Evolutionary conservation across 2,329 filamentous ascomycete species (phyloP).

Genomic region (Aspergillus novofumigatus): DNA sequence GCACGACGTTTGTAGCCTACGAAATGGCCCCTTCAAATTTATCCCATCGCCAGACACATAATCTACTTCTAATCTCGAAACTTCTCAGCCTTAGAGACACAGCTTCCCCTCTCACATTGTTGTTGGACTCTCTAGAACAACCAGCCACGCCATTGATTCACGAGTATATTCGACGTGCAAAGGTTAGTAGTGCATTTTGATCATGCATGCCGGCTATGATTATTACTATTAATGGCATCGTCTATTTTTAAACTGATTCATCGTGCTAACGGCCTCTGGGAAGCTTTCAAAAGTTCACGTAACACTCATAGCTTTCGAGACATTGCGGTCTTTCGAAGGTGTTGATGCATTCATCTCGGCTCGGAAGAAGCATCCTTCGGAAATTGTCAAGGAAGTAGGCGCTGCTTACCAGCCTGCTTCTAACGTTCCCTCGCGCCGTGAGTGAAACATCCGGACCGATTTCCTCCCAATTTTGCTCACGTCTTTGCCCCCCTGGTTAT

Average conservation of each 20-base stretch:
- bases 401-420: constrained; percentile 29
- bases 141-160: constrained; percentile 63
- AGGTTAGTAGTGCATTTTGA: constrained; percentile 48
- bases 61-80: constrained; percentile 76
- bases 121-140: constrained; percentile 83
- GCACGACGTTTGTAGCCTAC: background rate
- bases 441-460: constrained; percentile 5
- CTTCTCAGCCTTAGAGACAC: constrained; percentile 73
- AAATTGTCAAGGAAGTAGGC: constrained; percentile 58
- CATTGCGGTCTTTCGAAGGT: constrained; percentile 59
- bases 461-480: background rate
- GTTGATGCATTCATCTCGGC: constrained; percentile 66
- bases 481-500: constrained; percentile 5
- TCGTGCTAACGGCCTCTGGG: constrained; percentile 8
- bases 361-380: constrained; percentile 53
- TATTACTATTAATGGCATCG: background rate
- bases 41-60: constrained; percentile 73
- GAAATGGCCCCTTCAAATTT: constrained; percentile 35
- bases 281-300: constrained; percentile 60
- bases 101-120: constrained; percentile 78
- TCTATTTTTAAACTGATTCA: background rate
- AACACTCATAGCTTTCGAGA: constrained; percentile 74
- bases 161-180: constrained; percentile 73
- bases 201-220: background rate
- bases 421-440: constrained; percentile 24